Base-by-base conservation (phyloP, 2,329 filamentous ascomycete genomes). In the Sarocladiaceae sp. region DNA sequence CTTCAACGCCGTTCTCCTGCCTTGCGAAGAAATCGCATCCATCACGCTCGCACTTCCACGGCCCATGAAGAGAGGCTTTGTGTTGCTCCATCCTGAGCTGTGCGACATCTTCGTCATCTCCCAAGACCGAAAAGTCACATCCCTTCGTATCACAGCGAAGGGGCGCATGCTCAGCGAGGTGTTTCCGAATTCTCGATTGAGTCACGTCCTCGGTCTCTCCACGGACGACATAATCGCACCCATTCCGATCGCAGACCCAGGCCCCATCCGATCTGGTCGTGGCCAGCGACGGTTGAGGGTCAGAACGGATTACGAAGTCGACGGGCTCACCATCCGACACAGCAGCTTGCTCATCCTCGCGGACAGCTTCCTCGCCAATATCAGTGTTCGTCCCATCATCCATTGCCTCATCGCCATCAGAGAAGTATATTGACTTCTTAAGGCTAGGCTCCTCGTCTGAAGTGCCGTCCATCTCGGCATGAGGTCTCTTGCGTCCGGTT, bases 171-270 rank as follows among this genome's bases (percentile, higher is more conserved):
- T 33, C 26, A 22, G 25, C 26, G 15, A 48, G 31, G 17, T 48
- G 44, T 22, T 48, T 31, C 20, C 71, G 73, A 42, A 89, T 85
- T 6, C 80, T 66, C 4, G 72, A 68, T 80, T 0, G 76, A 31
- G 44, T 28, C 7, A 20, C 72, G 3, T 76, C 67, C 37, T 78
- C 73, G 40, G 82, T 77, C n/a, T 81, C 82, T 2, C 76, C 77
- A 55, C 84, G 83, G 11, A 89, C 81, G 36, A 84, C 74, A 58
- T 83, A 83, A 33, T 70, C 70, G 60, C 87, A 90, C 22, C 78
- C 83, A 11, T 82, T 79, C 55, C 86, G 75, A 4, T 78, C 77
- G 60, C 87, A 90, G 1, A 71, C 71, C 86, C 86, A 90, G 0
- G 82, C 82, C 51, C 84, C 79, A 54, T 82, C 75, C 0, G 82